phyloP scores from a whole-genome alignment of 2,329 filamentous ascomycete genomes.

The Leptographium lundbergii region DNA sequence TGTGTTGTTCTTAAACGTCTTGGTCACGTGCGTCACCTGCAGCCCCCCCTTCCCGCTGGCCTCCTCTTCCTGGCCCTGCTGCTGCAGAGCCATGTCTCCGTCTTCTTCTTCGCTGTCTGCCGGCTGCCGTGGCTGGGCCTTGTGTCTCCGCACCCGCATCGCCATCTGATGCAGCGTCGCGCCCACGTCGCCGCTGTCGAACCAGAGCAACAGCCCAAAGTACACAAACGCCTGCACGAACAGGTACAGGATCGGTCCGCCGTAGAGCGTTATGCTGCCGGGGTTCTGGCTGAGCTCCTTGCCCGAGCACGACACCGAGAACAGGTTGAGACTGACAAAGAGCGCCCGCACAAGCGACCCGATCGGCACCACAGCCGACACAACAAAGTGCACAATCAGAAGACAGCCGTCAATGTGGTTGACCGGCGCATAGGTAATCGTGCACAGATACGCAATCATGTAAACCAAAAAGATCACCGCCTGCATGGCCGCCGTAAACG shows the following conservation, averaged over 20 bases:
- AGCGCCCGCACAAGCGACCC: constrained; percentile 62
- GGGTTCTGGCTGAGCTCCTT: constrained; percentile 53
- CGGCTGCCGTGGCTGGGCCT: constrained; percentile 13
- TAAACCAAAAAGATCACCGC: constrained; percentile 60
- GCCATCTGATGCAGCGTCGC: constrained; percentile 26
- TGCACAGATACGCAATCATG: constrained; percentile 56
- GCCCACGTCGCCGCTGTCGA: constrained; percentile 60
- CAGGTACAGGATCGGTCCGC: constrained; percentile 75
- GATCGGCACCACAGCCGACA: constrained; percentile 63
- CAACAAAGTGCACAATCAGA: constrained; percentile 59
- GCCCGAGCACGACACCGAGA: constrained; percentile 64
- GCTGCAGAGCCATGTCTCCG: neutral
- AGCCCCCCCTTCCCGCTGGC: constrained; percentile 44
- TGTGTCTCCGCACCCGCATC: neutral
- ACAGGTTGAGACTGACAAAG: constrained; percentile 70
- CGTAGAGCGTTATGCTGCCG: constrained; percentile 60
- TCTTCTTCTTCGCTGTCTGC: constrained; percentile 4
- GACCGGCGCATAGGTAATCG: constrained; percentile 62
- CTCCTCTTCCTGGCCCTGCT: neutral
- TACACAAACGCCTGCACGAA: constrained; percentile 59
- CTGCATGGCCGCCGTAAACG: constrained; percentile 67
- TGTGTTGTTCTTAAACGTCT: constrained; percentile 60
- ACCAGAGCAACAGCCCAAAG: constrained; percentile 63
- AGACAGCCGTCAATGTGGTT: constrained; percentile 55
- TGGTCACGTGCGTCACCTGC: constrained; percentile 67